Evolutionary conservation across 331 rosid species (phyloP).

Genomic region (Ulmus americana): DNA sequence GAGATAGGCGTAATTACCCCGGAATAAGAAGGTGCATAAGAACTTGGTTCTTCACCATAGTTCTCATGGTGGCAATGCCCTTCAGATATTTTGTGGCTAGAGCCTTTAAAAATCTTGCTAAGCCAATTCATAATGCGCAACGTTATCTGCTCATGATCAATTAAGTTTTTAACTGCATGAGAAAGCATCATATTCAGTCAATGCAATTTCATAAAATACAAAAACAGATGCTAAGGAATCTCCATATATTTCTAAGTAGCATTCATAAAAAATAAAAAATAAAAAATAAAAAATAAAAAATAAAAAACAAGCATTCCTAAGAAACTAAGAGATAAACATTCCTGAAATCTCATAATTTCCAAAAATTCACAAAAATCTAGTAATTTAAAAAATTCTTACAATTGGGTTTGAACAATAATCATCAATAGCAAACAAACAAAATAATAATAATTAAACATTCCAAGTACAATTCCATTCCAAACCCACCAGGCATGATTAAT

Average conservation of each 20-base stretch:
- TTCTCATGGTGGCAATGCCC: slow-evolving; percentile 41
- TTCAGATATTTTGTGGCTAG: slow-evolving; percentile 66
- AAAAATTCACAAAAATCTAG: too few relatives aligned
- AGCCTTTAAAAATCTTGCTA: slow-evolving; percentile 82
- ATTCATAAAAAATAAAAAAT: background rate
- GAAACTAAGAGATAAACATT: background rate
- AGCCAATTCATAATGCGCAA: slow-evolving; percentile 75
- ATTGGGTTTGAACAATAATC: too few relatives aligned
- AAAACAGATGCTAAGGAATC: background rate
- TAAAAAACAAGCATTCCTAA: too few relatives aligned
- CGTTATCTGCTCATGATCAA: slow-evolving; percentile 45
- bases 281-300: too few relatives aligned
- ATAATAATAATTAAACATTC: background rate
- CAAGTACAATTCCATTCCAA: background rate
- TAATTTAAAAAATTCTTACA: too few relatives aligned
- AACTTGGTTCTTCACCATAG: slow-evolving; percentile 47
- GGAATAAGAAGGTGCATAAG: slow-evolving; percentile 57
- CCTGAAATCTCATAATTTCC: too few relatives aligned
- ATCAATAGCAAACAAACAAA: too few relatives aligned
- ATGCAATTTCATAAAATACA: slow-evolving; percentile 8
- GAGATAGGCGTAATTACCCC: slow-evolving; percentile 42
- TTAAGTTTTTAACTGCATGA: slow-evolving; percentile 44
- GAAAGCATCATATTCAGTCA: slow-evolving; percentile 20
- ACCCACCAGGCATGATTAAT: slow-evolving; percentile 27
- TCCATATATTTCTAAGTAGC: too few relatives aligned